Percentiles rank a stretch among this genome's conserved stretches.
phyloP scores from a whole-genome alignment of 2,329 filamentous ascomycete species.

The Alternaria triticimaculans region DNA sequence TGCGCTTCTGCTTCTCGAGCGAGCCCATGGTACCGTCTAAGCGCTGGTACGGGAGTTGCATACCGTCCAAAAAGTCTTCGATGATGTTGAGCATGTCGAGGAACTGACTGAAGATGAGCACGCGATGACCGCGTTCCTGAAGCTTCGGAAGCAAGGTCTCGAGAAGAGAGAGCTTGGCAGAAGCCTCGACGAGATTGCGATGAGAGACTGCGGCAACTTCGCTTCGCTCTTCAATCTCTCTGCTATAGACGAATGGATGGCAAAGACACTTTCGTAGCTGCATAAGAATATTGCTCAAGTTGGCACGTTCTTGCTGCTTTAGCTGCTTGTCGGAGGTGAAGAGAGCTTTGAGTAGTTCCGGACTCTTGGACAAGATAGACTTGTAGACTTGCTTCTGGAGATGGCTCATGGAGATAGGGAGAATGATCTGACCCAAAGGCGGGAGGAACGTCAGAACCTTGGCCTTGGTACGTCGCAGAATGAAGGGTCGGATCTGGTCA shows the following conservation, averaged over 20 bases:
- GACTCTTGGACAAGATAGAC: conserved; percentile 89
- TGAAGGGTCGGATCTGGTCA: conserved; percentile 76
- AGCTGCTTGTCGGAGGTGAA: conserved; percentile 69
- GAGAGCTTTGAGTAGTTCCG: conserved; percentile 85
- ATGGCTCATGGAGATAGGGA: conserved; percentile 93
- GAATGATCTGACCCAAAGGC: conserved; percentile 90
- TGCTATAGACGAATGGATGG: conserved; percentile 94
- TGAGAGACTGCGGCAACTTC: conserved; percentile 68
- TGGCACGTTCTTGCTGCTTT: conserved; percentile 75
- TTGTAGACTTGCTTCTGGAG: conserved; percentile 95
- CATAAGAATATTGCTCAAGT: conserved; percentile 92
- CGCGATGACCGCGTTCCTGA: conserved; percentile 82
- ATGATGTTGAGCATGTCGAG: conserved; percentile 84
- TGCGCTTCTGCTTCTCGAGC: conserved; percentile 89
- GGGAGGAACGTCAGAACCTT: conserved; percentile 91
- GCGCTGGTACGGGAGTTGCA: conserved; percentile 76
- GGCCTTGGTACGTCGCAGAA: conserved; percentile 81
- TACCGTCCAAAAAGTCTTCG: conserved; percentile 85
- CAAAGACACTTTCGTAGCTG: conserved; percentile 94
- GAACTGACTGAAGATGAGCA: conserved; percentile 96
- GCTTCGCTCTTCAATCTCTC: conserved; percentile 83
- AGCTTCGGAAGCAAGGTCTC: conserved; percentile 88
- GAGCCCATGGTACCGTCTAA: conserved; percentile 85
- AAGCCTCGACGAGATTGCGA: conserved; percentile 87
- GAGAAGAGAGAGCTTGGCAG: conserved; percentile 84